phyloP scores from a whole-genome alignment of 2,329 filamentous ascomycete species.

The Colletotrichum paranaense region DNA sequence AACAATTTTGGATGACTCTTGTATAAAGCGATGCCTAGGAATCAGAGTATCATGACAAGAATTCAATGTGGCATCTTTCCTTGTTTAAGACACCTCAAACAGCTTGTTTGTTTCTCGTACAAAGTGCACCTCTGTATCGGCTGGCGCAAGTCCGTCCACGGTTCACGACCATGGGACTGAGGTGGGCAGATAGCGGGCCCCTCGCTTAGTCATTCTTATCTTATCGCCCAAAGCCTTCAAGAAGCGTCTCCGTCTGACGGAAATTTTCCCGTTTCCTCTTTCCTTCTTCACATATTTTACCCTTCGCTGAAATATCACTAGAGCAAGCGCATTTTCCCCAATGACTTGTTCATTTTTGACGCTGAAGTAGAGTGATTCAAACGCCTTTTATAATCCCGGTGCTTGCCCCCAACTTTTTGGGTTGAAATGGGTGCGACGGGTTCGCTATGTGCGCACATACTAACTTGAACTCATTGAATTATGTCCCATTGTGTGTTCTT shows the following conservation, averaged over 20 bases:
- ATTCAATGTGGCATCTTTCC: background rate
- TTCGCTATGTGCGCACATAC: conserved; percentile 73
- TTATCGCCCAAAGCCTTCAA: conserved; percentile 27
- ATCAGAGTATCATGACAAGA: background rate
- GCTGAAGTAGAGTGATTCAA: conserved; percentile 63
- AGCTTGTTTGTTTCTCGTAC: background rate
- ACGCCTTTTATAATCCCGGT: conserved; percentile 71
- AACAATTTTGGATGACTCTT: no score
- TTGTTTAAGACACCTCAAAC: background rate
- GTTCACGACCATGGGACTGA: no score
- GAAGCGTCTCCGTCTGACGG: background rate
- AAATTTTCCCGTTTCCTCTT: conserved; percentile 22
- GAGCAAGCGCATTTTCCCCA: conserved; percentile 44
- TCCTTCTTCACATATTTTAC: conserved; percentile 59
- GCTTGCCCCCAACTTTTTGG: conserved; percentile 50
- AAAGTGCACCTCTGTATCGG: background rate
- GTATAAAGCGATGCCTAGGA: background rate
- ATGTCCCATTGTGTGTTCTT: conserved; percentile 1
- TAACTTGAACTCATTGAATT: background rate
- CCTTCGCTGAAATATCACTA: conserved; percentile 54
- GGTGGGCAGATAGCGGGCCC: background rate
- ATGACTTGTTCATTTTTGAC: conserved; percentile 58
- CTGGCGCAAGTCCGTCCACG: background rate
- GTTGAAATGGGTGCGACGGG: conserved; percentile 60
- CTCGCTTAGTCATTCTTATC: conserved; percentile 30